These are phyloP conservation scores for Eleusine coracana DNA, from an alignment of 176 grass and related monocot species.

Conservation along the genomic window DNA sequence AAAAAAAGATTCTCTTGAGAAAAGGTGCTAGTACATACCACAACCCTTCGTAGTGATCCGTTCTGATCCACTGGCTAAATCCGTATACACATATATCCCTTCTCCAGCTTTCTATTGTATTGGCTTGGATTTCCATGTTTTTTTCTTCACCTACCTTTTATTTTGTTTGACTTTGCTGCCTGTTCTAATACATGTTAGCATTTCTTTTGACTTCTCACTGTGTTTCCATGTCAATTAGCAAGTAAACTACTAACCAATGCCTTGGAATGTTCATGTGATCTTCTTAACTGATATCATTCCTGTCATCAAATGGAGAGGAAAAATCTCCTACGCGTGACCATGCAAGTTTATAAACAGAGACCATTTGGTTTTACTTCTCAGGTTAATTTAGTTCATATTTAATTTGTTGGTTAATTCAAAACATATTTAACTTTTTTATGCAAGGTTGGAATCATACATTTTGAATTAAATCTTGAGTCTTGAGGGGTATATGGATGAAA, in stretches of 20 bases:
- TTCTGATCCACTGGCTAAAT: neutral
- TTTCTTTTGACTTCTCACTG: constrained; percentile 4
- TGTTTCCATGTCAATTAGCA: neutral
- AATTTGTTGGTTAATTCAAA: neutral
- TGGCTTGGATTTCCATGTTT: constrained; percentile 9
- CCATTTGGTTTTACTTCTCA: neutral
- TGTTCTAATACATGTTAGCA: neutral
- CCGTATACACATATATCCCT: neutral
- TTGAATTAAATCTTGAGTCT: neutral
- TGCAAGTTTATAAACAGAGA: neutral
- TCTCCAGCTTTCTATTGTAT: neutral
- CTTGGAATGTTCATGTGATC: neutral
- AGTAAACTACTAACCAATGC: neutral
- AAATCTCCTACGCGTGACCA: neutral
- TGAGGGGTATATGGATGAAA: neutral
- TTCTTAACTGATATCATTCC: neutral
- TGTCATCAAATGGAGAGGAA: neutral
- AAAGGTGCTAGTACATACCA: constrained; percentile 6
- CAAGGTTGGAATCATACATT: neutral
- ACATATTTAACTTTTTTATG: neutral
- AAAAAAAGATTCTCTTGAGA: constrained; percentile 5
- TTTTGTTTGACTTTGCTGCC: neutral
- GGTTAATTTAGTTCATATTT: neutral
- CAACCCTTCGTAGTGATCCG: neutral
- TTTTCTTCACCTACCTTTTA: neutral